Evolutionary conservation across 176 grass and related monocot species (phyloP), one percentile per base, ranked within the genome.

Genomic region (Bromus sterilis): DNA sequence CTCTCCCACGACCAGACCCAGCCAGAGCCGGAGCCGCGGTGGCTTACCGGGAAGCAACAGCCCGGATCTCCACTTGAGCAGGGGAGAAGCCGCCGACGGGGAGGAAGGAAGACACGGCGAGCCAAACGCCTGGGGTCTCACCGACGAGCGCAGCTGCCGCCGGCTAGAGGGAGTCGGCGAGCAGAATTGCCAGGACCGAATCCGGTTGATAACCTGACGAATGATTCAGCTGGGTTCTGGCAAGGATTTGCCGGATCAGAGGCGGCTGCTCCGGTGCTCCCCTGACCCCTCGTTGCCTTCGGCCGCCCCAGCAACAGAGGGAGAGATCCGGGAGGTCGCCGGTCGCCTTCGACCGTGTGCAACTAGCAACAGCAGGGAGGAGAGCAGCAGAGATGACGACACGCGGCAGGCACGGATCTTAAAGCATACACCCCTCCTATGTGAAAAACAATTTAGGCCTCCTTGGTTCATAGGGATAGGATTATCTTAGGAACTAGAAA

Each of bases 331-430:
- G 69, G 41, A 72, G 69, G 41, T 29, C 40, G 69, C 41, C 40
- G 69, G 69, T 72, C 69, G 69, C 41, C 69, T 72, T 72, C 69
- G 44, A 48, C 41, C 69, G 69, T 71, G 69, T 71, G 39, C 13
- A 10, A 16, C 40, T 29, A 25, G 41, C 66, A 34, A 56, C 31
- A 31, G 28, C 28, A 6, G 28, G 59, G 59, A 62, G 61, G 24
- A 71, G 24, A 71, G 23, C 40, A 26, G 24, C 14, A 72, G 13
- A 26, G 69, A 72, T 41, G 41, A 20, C 14, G 13, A 43, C 48
- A 11, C 53, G 24, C 24, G 53, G 9, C 53, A 56, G 24, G 53
- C 53, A 65, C 61, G 61, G 20, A 35, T 65, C 61, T 18, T 16
- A 20, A 34, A 34, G 61, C 31, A 33, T 2, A 2, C 20, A 20